Conservation (phyloP, 2,329 filamentous ascomycete species). For the Microdochium paspali region DNA sequence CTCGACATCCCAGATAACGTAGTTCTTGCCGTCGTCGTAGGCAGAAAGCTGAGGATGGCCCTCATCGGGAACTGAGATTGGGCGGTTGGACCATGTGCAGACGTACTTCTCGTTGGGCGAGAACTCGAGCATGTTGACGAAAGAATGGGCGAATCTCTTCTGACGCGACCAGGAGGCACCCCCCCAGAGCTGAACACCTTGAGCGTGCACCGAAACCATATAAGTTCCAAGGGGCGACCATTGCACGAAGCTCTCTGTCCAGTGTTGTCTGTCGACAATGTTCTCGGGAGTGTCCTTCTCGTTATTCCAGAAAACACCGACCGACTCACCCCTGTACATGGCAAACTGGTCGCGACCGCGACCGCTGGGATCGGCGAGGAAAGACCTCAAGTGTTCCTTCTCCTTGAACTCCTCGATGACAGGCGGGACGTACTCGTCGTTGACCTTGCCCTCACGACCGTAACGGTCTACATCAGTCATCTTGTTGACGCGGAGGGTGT, state of each 20-base stretch:
- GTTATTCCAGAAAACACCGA: conserved; percentile 98
- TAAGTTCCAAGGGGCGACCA: conserved; percentile 96
- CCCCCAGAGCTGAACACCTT: conserved; percentile 96
- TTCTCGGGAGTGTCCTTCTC: conserved; percentile 83
- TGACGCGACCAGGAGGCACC: conserved; percentile 82
- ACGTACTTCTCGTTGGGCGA: conserved; percentile 89
- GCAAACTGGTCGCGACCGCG: conserved; percentile 92
- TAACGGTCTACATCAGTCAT: conserved; percentile 96
- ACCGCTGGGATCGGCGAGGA: conserved; percentile 69
- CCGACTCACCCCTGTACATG: conserved; percentile 85
- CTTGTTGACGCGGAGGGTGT: conserved; percentile 94
- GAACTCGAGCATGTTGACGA: conserved; percentile 92
- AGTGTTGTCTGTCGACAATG: conserved; percentile 85
- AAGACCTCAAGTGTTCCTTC: conserved; percentile 91
- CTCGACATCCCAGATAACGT: conserved; percentile 95
- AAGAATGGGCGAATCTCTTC: conserved; percentile 89
- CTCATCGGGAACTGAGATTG: conserved; percentile 83
- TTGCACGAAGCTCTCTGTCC: conserved; percentile 96
- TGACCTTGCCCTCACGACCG: conserved; percentile 84
- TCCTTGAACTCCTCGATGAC: conserved; percentile 77
- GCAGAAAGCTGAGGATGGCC: conserved; percentile 74
- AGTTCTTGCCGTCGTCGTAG: conserved; percentile 98
- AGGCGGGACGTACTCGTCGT: conserved; percentile 81
- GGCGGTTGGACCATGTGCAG: conserved; percentile 92
- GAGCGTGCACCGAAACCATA: conserved; percentile 87